These are phyloP conservation scores for Bjerkandera adusta DNA, from an alignment of 1,284 basidiomycete genomes.

Conservation along the genomic window DNA sequence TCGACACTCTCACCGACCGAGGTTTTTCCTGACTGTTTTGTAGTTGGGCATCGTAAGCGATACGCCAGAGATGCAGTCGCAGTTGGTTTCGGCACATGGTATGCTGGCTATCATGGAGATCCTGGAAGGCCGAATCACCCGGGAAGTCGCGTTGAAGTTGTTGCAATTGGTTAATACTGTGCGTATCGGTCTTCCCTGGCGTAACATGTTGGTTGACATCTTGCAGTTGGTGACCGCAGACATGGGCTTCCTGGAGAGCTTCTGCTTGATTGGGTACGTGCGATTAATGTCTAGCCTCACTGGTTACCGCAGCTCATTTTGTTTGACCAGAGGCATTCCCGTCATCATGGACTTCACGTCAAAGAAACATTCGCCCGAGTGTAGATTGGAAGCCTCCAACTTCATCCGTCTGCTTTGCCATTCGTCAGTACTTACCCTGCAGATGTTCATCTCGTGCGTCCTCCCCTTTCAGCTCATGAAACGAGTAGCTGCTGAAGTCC, in stretches of 20 bases:
- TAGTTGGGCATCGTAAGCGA: constrained; percentile 81
- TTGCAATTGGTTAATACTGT: constrained; percentile 91
- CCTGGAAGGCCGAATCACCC: constrained; percentile 77
- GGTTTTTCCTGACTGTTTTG: constrained; percentile 6
- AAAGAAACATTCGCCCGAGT: constrained; percentile 92
- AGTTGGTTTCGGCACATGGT: constrained; percentile 90
- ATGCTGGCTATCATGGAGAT: constrained; percentile 94
- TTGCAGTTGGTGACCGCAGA: constrained; percentile 83
- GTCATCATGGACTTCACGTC: constrained; percentile 94
- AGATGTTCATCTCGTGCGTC: constrained; percentile 95
- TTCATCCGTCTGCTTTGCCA: constrained; percentile 93
- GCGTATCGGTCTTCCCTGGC: constrained; percentile 22
- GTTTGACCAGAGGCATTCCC: constrained; percentile 70
- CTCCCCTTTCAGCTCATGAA: neutral
- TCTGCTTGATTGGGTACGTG: constrained; percentile 87
- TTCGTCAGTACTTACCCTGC: constrained; percentile 88
- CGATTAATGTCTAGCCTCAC: no score
- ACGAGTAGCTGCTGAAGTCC: constrained; percentile 6
- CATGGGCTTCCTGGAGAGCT: constrained; percentile 87
- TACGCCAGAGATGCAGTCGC: constrained; percentile 85
- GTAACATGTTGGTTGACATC: constrained; percentile 2
- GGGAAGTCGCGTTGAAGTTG: constrained; percentile 83
- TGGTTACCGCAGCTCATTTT: neutral
- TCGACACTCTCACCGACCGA: neutral
- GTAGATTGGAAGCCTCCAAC: constrained; percentile 91